Evolutionary conservation across 1,139 yeast species (phyloP).

Genomic region (Magnusiomyces clavatus): DNA sequence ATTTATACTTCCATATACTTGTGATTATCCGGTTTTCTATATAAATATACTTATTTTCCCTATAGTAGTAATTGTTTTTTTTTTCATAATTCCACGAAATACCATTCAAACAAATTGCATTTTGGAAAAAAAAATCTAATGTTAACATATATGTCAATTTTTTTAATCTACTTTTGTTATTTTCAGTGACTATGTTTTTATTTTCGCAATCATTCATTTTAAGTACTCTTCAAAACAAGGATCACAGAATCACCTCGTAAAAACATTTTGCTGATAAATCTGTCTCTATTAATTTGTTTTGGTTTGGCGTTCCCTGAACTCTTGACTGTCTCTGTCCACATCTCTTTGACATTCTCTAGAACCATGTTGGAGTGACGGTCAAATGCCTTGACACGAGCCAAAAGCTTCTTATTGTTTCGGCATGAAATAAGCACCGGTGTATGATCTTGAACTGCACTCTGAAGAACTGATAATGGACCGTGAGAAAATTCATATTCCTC

Average conservation of each 20-base stretch:
- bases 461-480: conserved; percentile 86
- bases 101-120: no score
- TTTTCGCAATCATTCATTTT: no score
- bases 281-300: conserved; percentile 53
- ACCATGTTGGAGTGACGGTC: conserved; percentile 95
- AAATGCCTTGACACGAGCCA: conserved; percentile 87
- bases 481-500: conserved; percentile 87
- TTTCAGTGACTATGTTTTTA: neutral
- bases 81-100: no score
- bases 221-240: conserved; percentile 44
- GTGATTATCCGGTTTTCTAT: no score
- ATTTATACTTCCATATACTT: neutral
- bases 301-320: conserved; percentile 63
- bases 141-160: neutral
- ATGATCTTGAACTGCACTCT: conserved; percentile 66
- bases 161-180: neutral
- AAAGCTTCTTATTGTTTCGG: conserved; percentile 84
- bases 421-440: conserved; percentile 81
- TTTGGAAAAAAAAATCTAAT: no score
- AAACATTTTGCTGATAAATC: conserved; percentile 84
- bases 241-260: conserved; percentile 94
- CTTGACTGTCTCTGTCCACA: conserved; percentile 73
- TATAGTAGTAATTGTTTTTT: neutral
- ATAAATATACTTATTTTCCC: neutral
- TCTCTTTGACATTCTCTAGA: conserved; percentile 83